Percentiles rank a stretch among this genome's conserved stretches.
These are phyloP conservation scores for Pythium phragmitis DNA, from an alignment of 352 stramenopile genomes.

Conservation along the genomic window DNA sequence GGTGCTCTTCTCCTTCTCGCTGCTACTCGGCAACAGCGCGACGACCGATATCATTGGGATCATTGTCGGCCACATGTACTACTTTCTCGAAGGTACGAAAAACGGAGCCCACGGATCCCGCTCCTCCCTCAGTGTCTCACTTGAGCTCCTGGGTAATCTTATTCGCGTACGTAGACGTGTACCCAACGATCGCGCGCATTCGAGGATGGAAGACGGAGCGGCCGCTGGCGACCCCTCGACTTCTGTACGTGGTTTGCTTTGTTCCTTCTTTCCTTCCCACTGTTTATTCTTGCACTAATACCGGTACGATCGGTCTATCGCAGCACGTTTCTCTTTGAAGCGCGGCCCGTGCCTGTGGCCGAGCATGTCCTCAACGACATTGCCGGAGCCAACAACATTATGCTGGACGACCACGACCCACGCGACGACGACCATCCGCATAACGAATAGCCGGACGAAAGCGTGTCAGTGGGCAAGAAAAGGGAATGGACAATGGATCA, in stretches of 20 bases:
- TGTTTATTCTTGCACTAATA: too few relatives aligned
- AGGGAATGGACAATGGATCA: neutral
- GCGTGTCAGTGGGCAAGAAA: neutral
- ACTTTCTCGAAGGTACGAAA: constrained; percentile 94
- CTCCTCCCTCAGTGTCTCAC: neutral
- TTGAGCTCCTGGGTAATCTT: neutral
- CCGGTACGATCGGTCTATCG: neutral
- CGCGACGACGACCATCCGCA: constrained; percentile 42
- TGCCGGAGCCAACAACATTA: constrained; percentile 36
- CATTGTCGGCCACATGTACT: constrained; percentile 98
- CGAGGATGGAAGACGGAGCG: constrained; percentile 92
- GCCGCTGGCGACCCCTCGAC: constrained; percentile 89
- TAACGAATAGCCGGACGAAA: constrained; percentile 41
- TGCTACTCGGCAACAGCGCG: constrained; percentile 93
- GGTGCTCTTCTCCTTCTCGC: constrained; percentile 97
- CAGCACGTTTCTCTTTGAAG: constrained; percentile 68
- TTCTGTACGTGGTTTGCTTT: constrained; percentile 67
- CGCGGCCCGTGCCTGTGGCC: constrained; percentile 38
- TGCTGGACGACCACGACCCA: constrained; percentile 39
- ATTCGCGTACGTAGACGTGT: constrained; percentile 86
- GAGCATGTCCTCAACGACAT: constrained; percentile 69
- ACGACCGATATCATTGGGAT: constrained; percentile 99
- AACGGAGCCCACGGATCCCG: neutral
- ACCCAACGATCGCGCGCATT: constrained; percentile 95
- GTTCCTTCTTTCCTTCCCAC: too few relatives aligned